Percentiles rank a stretch among this genome's conserved stretches.
Evolutionary conservation across 495 filamentous ascomycete species (phyloP).

Genomic region (Melanomma pulvis-pyrius): DNA sequence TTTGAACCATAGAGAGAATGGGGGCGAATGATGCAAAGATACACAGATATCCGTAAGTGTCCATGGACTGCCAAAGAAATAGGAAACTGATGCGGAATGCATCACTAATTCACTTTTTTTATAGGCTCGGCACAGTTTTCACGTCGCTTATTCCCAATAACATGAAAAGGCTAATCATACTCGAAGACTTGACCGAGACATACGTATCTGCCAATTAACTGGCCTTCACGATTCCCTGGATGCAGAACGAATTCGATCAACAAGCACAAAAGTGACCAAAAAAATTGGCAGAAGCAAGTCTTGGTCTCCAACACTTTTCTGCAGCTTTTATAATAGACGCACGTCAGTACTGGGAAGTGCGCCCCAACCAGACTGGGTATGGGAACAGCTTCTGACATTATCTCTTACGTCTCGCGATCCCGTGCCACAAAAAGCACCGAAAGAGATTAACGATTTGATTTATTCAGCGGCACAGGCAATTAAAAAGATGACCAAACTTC

Average conservation of each 20-base stretch:
- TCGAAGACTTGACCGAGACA: conserved; percentile 13
- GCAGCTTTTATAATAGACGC: conserved; percentile 10
- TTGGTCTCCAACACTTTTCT: conserved; percentile 11
- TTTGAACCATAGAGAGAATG: conserved; percentile 18
- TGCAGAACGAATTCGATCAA: conserved; percentile 5
- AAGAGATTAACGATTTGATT: background rate
- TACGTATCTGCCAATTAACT: conserved; percentile 1
- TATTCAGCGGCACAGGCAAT: conserved; percentile 9
- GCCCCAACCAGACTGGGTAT: conserved; percentile 11
- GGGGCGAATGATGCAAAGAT: background rate
- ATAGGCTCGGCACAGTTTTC: background rate
- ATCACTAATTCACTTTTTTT: conserved; percentile 3
- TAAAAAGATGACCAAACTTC: conserved; percentile 6
- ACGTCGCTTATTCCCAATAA: background rate
- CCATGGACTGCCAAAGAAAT: background rate
- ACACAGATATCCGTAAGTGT: conserved; percentile 2
- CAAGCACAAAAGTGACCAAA: background rate
- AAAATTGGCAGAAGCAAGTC: conserved; percentile 8
- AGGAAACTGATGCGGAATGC: background rate
- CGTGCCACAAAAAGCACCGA: background rate
- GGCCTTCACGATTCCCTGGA: background rate
- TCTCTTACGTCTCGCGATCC: conserved; percentile 2
- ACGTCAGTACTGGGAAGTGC: background rate
- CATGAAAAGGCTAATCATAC: conserved; percentile 1
- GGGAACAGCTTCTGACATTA: conserved; percentile 1